Evolutionary conservation across 257 asterid species (phyloP), one percentile per base, ranked within the genome.

Genomic region (Salvia miltiorrhiza): DNA sequence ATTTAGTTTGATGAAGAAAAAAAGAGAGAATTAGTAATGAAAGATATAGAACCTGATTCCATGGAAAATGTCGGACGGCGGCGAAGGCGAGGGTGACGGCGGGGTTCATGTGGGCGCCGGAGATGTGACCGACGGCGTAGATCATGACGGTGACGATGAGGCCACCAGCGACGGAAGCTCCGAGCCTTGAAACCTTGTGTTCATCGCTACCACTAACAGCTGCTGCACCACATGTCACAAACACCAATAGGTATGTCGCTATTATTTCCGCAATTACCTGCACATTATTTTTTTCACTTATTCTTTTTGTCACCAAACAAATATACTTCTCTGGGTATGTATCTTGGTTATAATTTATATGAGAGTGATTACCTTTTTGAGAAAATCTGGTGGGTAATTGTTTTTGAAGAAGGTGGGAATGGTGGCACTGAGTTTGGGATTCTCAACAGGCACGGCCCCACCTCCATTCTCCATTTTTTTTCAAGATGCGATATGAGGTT

Each of bases 71-170:
- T 74, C 89, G 77, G 40, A 76, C 88, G 71, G 89, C 87, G 9
- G 96, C 96, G 41, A 92, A 89, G 39, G 96, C 96, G 0, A 87
- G 67, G 66, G 97, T 89, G 24, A 92, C 96, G 26, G 96, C 98
- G 4, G 98, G 96, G 67, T 92, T 92, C 95, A 87, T 92, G 68
- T 92, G 98, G 2, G 98, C 98, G 33, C 96, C 96, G 26, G 96
- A 92, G 65, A 92, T 86, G 72, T 89, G 97, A 11, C 97, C 97
- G 33, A 92, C 96, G 6, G 98, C 95, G 44, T 92, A 89, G 44
- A 92, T 89, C 96, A 89, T 87, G 10, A 87, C 96, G 21, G 96
- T 89, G 8, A 92, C 92, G n/a, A 89, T 82, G 9, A 92, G 94
- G 1, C 97, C 97, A 4, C 96, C 95, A 0, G 93, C 93, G 10